These are phyloP conservation scores for Cladosporium austrohemisphaericum DNA, from an alignment of 2,329 filamentous ascomycete genomes.

Conservation along the genomic window DNA sequence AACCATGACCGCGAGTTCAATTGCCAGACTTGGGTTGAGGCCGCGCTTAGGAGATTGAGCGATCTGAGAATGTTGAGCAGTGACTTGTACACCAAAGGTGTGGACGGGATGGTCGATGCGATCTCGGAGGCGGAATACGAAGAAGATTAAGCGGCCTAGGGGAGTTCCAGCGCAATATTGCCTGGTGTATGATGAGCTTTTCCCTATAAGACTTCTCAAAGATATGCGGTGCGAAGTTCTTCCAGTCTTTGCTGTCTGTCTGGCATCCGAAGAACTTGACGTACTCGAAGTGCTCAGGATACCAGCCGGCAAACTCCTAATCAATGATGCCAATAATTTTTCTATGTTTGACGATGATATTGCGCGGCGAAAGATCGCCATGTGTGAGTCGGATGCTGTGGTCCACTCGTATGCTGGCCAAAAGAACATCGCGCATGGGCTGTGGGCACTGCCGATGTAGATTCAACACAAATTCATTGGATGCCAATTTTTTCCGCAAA, in stretches of 20 bases:
- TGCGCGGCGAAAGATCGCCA: conserved; percentile 20
- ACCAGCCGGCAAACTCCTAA: conserved; percentile 24
- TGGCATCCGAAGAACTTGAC: conserved; percentile 18
- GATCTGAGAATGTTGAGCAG: background rate
- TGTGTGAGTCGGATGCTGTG: conserved; percentile 21
- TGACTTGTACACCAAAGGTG: conserved; percentile 11
- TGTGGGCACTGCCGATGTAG: conserved; percentile 4
- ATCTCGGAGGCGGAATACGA: conserved; percentile 9
- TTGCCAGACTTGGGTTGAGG: conserved; percentile 17
- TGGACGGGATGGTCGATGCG: conserved; percentile 18
- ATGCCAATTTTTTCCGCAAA: conserved; percentile 10
- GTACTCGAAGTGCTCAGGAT: conserved; percentile 25
- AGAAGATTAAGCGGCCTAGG: conserved; percentile 11
- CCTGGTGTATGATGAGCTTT: conserved; percentile 15
- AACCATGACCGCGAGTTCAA: conserved; percentile 17
- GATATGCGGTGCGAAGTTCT: conserved; percentile 15
- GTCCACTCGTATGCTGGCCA: background rate
- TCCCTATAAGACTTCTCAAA: conserved; percentile 13
- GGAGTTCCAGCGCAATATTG: conserved; percentile 6
- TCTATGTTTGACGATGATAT: conserved; percentile 21
- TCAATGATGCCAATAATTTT: conserved; percentile 20
- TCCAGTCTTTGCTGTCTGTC: conserved; percentile 18
- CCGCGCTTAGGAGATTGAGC: conserved; percentile 14
- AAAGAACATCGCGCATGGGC: background rate
- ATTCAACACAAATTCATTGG: conserved; percentile 18